A percentile compares a stretch with the other conserved stretches of the same genome.
Evolutionary conservation across 106 monocot genomes (phyloP).

Genomic region (Dendrobium officinale): DNA sequence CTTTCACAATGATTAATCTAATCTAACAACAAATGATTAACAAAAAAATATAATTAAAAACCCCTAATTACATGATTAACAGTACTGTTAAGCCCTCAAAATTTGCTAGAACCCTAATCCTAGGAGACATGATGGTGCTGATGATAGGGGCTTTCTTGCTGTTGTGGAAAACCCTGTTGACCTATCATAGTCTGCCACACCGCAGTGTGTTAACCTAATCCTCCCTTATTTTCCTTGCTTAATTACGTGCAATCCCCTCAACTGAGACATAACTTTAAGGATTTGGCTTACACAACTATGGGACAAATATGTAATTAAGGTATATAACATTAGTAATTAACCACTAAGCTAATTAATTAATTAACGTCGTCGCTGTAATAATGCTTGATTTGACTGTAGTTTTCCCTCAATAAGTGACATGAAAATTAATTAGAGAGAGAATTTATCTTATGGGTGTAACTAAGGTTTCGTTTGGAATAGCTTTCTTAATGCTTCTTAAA

Average conservation of each 20-base stretch:
- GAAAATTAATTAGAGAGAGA: too few relatives aligned
- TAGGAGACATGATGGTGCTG: neutral
- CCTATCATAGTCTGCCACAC: neutral
- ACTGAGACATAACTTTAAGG: neutral
- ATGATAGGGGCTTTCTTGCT: neutral
- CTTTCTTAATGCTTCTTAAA: too few relatives aligned
- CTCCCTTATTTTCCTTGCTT: neutral
- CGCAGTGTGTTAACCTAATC: neutral
- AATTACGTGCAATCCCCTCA: neutral
- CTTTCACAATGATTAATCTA: too few relatives aligned
- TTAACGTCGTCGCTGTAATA: neutral
- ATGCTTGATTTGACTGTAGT: neutral
- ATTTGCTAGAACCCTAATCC: conserved; percentile 2
- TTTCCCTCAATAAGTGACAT: too few relatives aligned
- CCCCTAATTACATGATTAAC: too few relatives aligned
- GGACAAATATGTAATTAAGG: neutral
- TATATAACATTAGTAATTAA: neutral
- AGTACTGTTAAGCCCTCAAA: neutral
- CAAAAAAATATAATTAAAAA: too few relatives aligned
- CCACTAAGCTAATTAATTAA: neutral
- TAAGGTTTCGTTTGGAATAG: too few relatives aligned
- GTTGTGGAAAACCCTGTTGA: neutral
- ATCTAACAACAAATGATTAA: too few relatives aligned
- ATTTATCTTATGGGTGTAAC: too few relatives aligned
- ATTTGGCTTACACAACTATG: neutral